phyloP scores from a whole-genome alignment of 2,329 filamentous ascomycete species.

The Triangularia setosa region DNA sequence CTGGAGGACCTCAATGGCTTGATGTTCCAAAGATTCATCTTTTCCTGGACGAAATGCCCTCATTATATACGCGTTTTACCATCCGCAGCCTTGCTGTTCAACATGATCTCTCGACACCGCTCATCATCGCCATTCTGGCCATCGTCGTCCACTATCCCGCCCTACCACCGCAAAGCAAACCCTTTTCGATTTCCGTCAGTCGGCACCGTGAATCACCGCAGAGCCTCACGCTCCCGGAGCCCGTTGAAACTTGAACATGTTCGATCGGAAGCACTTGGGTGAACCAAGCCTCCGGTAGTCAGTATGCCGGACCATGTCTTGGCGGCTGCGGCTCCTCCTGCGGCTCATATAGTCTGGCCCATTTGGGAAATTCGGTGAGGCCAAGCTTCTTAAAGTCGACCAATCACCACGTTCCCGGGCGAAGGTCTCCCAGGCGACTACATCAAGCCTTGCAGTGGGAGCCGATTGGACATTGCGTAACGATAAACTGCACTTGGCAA shows the following conservation, averaged over 20 bases:
- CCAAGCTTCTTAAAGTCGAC: neutral
- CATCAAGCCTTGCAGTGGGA: neutral
- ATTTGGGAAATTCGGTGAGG: neutral
- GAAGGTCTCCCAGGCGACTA: neutral
- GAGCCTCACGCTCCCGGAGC: conserved; percentile 1
- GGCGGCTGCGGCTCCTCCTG: neutral
- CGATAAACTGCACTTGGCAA: neutral
- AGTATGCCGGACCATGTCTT: neutral
- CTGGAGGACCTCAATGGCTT: neutral
- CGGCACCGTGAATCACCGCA: neutral
- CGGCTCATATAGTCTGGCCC: neutral
- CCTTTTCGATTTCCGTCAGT: neutral
- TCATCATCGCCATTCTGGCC: neutral
- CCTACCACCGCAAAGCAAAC: neutral
- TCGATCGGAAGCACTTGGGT: neutral
- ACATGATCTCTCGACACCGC: neutral
- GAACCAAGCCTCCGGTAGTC: conserved; percentile 1
- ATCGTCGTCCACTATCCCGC: neutral
- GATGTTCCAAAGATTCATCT: neutral
- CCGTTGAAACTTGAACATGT: neutral
- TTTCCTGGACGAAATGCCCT: neutral
- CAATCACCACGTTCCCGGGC: neutral
- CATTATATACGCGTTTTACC: conserved; percentile 4
- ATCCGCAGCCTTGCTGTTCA: neutral
- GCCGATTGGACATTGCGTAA: conserved; percentile 1